Conservation (phyloP, 306 rosid genomes). For the Fragaria nilgerrensis region DNA sequence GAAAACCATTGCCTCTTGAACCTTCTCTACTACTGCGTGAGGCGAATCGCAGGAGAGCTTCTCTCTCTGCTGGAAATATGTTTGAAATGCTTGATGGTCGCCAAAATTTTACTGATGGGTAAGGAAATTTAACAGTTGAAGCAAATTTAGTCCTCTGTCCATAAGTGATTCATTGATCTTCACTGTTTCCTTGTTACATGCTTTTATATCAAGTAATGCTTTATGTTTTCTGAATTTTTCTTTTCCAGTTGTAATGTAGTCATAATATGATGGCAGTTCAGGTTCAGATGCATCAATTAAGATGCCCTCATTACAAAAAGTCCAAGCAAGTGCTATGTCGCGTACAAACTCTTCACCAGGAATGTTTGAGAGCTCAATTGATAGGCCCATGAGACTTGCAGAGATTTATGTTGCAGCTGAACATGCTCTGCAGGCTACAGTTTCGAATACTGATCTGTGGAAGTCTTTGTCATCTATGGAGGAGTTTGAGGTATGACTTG, state of each 20-base stretch:
- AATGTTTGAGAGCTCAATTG: conserved; percentile 70
- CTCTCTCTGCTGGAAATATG: conserved; percentile 88
- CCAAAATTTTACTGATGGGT: conserved; percentile 63
- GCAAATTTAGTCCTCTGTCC: conserved; percentile 18
- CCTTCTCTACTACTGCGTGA: conserved; percentile 89
- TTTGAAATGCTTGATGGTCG: conserved; percentile 71
- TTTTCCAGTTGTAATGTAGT: conserved; percentile 33
- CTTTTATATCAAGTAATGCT: conserved; percentile 4
- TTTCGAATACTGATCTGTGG: conserved; percentile 61
- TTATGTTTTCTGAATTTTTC: conserved; percentile 10
- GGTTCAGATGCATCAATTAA: conserved; percentile 59
- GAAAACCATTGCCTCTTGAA: conserved; percentile 91
- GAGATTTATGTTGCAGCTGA: conserved; percentile 91
- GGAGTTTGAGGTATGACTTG: conserved; percentile 79
- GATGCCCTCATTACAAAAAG: conserved; percentile 62
- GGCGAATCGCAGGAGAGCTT: conserved; percentile 96
- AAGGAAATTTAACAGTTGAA: conserved; percentile 33
- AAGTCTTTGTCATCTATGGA: conserved; percentile 70
- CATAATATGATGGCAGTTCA: conserved; percentile 72
- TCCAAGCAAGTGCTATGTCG: conserved; percentile 56
- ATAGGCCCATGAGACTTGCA: conserved; percentile 97
- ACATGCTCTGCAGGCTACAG: conserved; percentile 74
- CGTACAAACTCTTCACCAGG: conserved; percentile 96
- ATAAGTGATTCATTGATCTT: conserved; percentile 22
- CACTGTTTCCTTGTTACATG: background rate